These are phyloP conservation scores for Aegilops longissima DNA, from an alignment of 176 grass and related monocot species.

Conservation along the genomic window DNA sequence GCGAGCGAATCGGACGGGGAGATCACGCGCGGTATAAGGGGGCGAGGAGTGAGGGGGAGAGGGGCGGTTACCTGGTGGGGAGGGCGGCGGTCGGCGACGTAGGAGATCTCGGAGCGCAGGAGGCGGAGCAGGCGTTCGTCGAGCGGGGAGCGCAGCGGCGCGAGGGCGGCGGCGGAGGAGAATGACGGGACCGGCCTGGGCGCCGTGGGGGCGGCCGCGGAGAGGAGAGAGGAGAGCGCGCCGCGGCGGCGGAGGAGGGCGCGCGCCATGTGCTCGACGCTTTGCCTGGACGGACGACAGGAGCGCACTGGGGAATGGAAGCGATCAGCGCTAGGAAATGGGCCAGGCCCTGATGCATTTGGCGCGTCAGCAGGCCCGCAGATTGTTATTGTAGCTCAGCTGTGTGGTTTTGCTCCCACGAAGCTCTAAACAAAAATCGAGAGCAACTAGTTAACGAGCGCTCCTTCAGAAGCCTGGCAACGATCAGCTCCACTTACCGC, in stretches of 20 bases:
- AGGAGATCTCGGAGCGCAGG: conserved; percentile 76
- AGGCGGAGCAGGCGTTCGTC: conserved; percentile 66
- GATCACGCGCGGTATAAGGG: background rate
- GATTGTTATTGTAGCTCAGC: no score
- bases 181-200: background rate
- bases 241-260: conserved; percentile 33
- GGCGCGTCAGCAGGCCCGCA: no score
- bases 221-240: background rate
- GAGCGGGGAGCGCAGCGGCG: conserved; percentile 26
- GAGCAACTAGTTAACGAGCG: no score
- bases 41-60: background rate
- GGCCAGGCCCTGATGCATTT: background rate
- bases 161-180: conserved; percentile 5
- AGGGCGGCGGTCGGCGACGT: conserved; percentile 51
- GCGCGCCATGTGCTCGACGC: conserved; percentile 43
- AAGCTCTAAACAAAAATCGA: no score
- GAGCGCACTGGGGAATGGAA: background rate
- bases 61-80: conserved; percentile 48
- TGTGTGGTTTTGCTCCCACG: no score
- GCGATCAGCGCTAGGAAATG: background rate
- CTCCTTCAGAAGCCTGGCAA: no score
- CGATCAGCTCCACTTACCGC: no score
- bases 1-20: background rate
- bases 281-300: background rate
- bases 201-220: background rate